Percentiles rank a stretch among this genome's conserved stretches.
Conservation (phyloP, 768 basidiomycete genomes). For the Lentinula guzmanii region DNA sequence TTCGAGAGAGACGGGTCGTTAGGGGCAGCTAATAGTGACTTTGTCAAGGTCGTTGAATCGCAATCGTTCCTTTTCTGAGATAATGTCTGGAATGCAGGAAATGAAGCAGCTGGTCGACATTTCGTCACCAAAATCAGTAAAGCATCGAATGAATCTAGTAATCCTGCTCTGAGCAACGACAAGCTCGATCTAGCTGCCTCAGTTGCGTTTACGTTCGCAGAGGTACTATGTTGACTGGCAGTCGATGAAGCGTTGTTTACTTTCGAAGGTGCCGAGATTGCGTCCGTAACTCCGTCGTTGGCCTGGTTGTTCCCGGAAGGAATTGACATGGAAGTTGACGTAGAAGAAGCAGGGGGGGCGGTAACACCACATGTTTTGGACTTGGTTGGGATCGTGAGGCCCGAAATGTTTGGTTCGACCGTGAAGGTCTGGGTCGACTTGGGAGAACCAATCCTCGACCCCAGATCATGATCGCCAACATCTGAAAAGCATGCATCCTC, state of each 20-base stretch:
- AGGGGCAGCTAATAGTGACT: too few species aligned
- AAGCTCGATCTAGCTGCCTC: not conserved
- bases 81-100: not conserved
- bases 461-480: not conserved
- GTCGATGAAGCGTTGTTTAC: not conserved
- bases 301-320: not conserved
- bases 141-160: not conserved
- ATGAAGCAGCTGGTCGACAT: not conserved
- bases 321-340: not conserved
- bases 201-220: not conserved
- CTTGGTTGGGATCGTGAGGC: not conserved
- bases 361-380: not conserved
- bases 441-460: not conserved
- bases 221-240: not conserved
- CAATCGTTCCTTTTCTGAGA: not conserved
- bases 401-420: not conserved
- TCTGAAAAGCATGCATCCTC: not conserved
- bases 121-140: not conserved
- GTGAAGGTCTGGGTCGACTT: not conserved
- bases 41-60: too few species aligned
- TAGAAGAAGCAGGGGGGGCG: not conserved
- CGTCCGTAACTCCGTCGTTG: not conserved
- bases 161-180: not conserved
- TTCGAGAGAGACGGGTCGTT: too few species aligned
- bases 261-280: not conserved